phyloP scores from a whole-genome alignment of 2,329 filamentous ascomycete species.

The Colletotrichum tabaci region DNA sequence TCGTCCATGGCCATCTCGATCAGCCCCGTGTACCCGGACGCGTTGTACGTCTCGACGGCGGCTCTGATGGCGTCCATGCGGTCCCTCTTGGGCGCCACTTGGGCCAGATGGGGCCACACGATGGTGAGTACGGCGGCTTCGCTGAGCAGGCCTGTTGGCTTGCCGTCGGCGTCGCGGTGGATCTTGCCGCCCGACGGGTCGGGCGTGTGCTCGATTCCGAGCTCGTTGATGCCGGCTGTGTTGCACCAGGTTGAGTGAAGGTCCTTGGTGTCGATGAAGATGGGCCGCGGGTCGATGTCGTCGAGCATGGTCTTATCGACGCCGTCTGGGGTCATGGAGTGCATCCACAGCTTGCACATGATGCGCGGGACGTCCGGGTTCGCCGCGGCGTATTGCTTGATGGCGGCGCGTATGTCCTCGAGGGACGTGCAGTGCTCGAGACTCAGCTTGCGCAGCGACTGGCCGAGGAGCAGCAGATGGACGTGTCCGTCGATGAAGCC shows the following conservation, averaged over 20 bases:
- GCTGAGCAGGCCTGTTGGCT: constrained; percentile 64
- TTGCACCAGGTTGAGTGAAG: constrained; percentile 72
- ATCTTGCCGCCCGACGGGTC: constrained; percentile 68
- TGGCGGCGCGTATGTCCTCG: constrained; percentile 63
- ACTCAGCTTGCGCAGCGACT: constrained; percentile 66
- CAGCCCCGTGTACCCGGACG: constrained; percentile 68
- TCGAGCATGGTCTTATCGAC: constrained; percentile 66
- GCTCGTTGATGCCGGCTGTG: constrained; percentile 64
- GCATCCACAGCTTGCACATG: constrained; percentile 70
- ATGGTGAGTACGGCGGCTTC: constrained; percentile 67
- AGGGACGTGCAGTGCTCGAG: constrained; percentile 64
- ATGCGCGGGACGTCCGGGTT: constrained; percentile 65
- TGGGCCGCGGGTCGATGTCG: constrained; percentile 67
- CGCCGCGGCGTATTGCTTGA: constrained; percentile 61
- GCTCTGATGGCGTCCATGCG: constrained; percentile 63
- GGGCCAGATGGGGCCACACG: constrained; percentile 69
- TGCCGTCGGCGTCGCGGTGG: constrained; percentile 63
- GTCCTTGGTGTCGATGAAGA: constrained; percentile 71
- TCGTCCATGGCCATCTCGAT: constrained; percentile 76
- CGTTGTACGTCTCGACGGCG: constrained; percentile 65
- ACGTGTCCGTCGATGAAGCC: constrained; percentile 72
- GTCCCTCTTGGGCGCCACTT: constrained; percentile 63
- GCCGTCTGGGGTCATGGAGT: constrained; percentile 61
- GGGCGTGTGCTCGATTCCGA: constrained; percentile 60
- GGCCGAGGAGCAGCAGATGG: constrained; percentile 69